phyloP scores from a whole-genome alignment of 768 basidiomycete species.

The Panaeolus cyanescens region DNA sequence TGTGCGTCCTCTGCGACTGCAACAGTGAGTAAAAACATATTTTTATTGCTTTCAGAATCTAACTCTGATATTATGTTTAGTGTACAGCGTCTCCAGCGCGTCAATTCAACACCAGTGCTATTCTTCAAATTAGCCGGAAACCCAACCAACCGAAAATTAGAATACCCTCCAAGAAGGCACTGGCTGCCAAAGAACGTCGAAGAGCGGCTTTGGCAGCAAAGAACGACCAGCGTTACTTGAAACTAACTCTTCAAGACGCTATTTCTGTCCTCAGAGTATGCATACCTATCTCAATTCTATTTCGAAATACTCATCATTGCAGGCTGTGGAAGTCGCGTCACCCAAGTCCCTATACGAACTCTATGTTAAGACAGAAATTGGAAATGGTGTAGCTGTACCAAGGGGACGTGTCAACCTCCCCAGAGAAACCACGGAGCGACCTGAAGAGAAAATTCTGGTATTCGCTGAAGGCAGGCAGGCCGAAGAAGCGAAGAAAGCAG shows the following conservation, averaged over 20 bases:
- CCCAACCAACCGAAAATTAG: slow-evolving; percentile 52
- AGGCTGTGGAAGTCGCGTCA: slow-evolving; percentile 85
- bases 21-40: slow-evolving; percentile 11
- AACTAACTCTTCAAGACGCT: slow-evolving; percentile 66
- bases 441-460: slow-evolving; percentile 82
- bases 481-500: slow-evolving; percentile 82
- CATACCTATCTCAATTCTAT: slow-evolving; percentile 9
- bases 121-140: slow-evolving; percentile 45
- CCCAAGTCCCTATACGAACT: slow-evolving; percentile 81
- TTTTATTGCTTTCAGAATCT: not conserved
- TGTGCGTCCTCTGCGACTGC: slow-evolving; percentile 12
- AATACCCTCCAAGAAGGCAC: slow-evolving; percentile 69
- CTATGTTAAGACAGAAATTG: slow-evolving; percentile 76
- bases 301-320: slow-evolving; percentile 6
- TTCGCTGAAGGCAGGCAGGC: slow-evolving; percentile 87
- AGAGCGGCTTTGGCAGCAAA: slow-evolving; percentile 55
- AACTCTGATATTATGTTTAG: not conserved
- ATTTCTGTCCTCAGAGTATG: slow-evolving; percentile 72
- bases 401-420: slow-evolving; percentile 90
- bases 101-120: slow-evolving; percentile 54
- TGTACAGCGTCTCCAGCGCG: slow-evolving; percentile 25
- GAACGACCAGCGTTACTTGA: slow-evolving; percentile 62
- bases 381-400: slow-evolving; percentile 79
- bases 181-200: slow-evolving; percentile 64
- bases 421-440: slow-evolving; percentile 70